Base-by-base conservation (phyloP, 1,284 basidiomycete genomes). In the Pseudozyma sp. region DNA sequence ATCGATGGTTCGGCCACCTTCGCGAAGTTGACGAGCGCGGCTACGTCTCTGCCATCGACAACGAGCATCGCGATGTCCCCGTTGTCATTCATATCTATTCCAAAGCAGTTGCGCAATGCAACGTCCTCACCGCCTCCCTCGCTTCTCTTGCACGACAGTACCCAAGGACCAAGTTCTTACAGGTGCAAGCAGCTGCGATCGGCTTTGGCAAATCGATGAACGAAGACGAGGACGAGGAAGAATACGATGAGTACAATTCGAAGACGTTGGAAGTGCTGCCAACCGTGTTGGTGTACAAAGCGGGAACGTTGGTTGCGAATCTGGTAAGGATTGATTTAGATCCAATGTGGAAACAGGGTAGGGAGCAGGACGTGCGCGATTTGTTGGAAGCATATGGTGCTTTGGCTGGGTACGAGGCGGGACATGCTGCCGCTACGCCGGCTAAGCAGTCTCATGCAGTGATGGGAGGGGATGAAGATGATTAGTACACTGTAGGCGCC, bases 11-110 rank as follows among this genome's bases (percentile, higher is more conserved):
- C 40, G 79, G 80, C 21, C 80, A 82, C 52, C 65, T 82, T 9
- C 57, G 78, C 12, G 79, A 82, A 47, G 77, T 82, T 18, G 78
- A 78, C 51, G 69, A 74, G 44, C 51, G 62, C 12, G 77, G 77
- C 19, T 82, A 79, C 62, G 80, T 74, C 35, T 55, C 71, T 1
- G 66, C 77, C 5, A 81, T 80, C 47, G 80, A 82, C 62, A 70
- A 72, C 40, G 78, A 77, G 43, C 49, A 67, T 12, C 14, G 47
- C 7, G 43, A 35, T n/a, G 65, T 69, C 16, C 57, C 70, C 35
- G 59, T 82, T 31, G 76, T 82, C 13, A 77, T 81, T 4, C 80
- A 82, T 48, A 76, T 82, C 57, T 82, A 82, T 61, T 72, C 68
- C 13, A 79, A 73, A 47, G 80, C 62, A 12, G 76, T 80, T 2